Evolutionary conservation across 495 filamentous ascomycete species (phyloP).

Genomic region (Tuber umbilicatum): DNA sequence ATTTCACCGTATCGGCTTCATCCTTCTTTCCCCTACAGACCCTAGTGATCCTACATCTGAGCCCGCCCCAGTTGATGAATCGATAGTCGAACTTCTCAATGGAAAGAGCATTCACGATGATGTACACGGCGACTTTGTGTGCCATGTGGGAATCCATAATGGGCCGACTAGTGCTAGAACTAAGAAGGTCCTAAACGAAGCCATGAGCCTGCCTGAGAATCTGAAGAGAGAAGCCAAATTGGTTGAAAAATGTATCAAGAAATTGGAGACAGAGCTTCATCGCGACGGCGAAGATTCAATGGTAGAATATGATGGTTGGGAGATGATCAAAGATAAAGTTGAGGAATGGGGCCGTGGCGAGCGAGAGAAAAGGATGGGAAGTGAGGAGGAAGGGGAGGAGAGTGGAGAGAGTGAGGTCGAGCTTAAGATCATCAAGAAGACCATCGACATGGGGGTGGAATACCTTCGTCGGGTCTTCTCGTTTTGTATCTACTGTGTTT

Average conservation of each 20-base stretch:
- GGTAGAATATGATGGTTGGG: conserved; percentile 40
- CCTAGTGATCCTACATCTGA: conserved; percentile 61
- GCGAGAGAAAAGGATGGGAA: conserved; percentile 60
- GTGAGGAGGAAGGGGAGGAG: conserved; percentile 56
- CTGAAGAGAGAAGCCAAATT: conserved; percentile 40
- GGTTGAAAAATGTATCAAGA: conserved; percentile 50
- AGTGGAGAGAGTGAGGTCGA: conserved; percentile 65
- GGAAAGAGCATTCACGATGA: conserved; percentile 94
- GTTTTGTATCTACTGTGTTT: conserved; percentile 99
- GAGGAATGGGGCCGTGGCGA: conserved; percentile 60
- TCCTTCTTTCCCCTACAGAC: conserved; percentile 51
- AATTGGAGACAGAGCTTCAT: conserved; percentile 69
- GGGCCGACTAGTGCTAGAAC: conserved; percentile 69
- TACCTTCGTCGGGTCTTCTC: conserved; percentile 94
- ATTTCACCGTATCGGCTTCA: conserved; percentile 96
- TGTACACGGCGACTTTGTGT: conserved; percentile 86
- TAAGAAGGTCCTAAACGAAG: conserved; percentile 73
- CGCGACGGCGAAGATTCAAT: conserved; percentile 46
- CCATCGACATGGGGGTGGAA: conserved; percentile 88
- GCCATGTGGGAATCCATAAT: conserved; percentile 92
- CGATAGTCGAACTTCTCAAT: conserved; percentile 84
- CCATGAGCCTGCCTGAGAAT: conserved; percentile 42
- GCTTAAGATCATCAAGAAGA: conserved; percentile 82
- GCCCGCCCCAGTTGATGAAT: conserved; percentile 56
- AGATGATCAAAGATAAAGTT: conserved; percentile 70